phyloP scores from a whole-genome alignment of 2,329 filamentous ascomycete genomes.

The Tolypocladium guangdongense region DNA sequence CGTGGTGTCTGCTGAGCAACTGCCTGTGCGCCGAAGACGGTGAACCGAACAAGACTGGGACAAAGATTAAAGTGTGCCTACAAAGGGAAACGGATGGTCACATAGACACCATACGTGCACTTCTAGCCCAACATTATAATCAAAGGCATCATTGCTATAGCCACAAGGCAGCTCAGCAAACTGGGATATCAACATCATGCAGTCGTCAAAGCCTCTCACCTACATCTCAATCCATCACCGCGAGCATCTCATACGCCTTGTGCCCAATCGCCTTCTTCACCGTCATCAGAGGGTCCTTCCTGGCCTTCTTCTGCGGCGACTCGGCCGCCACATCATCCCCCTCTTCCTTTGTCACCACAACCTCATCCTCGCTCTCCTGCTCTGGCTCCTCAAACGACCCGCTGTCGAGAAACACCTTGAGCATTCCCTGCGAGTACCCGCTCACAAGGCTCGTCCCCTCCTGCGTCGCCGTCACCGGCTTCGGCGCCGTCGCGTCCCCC shows the following conservation, averaged over 20 bases:
- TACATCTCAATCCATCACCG: conserved; percentile 36
- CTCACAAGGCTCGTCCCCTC: conserved; percentile 37
- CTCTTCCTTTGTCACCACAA: conserved; percentile 19
- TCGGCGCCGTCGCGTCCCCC: conserved; percentile 26
- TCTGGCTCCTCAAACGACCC: conserved; percentile 33
- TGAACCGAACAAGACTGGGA: too few relatives aligned
- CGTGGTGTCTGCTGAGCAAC: too few relatives aligned
- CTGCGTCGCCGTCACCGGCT: conserved; percentile 35
- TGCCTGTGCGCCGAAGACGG: too few relatives aligned
- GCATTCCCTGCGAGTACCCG: conserved; percentile 45
- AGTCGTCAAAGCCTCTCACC: background rate
- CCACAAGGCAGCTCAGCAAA: background rate
- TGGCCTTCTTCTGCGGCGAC: conserved; percentile 25
- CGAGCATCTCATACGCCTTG: conserved; percentile 43
- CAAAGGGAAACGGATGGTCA: too few relatives aligned
- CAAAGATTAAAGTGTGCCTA: too few relatives aligned
- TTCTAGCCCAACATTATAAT: background rate
- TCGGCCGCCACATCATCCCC: conserved; percentile 13
- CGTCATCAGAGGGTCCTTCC: conserved; percentile 30
- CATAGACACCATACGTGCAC: too few relatives aligned
- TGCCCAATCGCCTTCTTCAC: conserved; percentile 41
- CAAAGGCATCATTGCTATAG: too few relatives aligned
- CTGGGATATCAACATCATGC: background rate
- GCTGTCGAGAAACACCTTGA: conserved; percentile 45
- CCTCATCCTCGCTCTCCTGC: conserved; percentile 23